A percentile compares a stretch with the other conserved stretches of the same genome.
Evolutionary conservation across 352 stramenopile genomes (phyloP).

Genomic region (Globisporangium okanoganense): DNA sequence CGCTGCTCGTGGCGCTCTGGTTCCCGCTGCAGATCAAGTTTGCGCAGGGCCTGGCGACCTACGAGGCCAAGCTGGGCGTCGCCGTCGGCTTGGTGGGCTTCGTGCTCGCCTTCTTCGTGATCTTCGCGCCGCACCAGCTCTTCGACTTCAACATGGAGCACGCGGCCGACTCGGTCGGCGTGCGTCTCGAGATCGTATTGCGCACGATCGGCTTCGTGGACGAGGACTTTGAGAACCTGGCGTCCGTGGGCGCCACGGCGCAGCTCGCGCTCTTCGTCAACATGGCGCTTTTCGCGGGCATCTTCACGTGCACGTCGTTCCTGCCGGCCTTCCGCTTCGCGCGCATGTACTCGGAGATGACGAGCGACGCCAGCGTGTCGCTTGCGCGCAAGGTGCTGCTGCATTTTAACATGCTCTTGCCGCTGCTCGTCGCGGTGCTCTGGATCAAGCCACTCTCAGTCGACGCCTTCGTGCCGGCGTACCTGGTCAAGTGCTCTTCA

Average conservation of each 20-base stretch:
- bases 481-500: constrained; percentile 47
- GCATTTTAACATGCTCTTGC: constrained; percentile 69
- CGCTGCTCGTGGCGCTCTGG: constrained; percentile 62
- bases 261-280: constrained; percentile 29
- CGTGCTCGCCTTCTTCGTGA: constrained; percentile 53
- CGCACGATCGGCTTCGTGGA: constrained; percentile 56
- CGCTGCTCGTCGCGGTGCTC: constrained; percentile 43
- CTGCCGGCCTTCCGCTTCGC: constrained; percentile 73
- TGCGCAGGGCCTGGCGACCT: constrained; percentile 48
- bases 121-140: constrained; percentile 50
- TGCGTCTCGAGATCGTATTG: constrained; percentile 45
- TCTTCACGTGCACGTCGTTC: constrained; percentile 65
- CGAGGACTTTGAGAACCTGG: constrained; percentile 48
- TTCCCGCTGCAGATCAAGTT: constrained; percentile 77
- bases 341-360: constrained; percentile 76
- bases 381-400: constrained; percentile 41
- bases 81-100: constrained; percentile 51
- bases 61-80: constrained; percentile 59
- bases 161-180: constrained; percentile 30
- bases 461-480: constrained; percentile 40
- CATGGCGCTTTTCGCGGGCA: constrained; percentile 35
- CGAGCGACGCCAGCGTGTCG: constrained; percentile 32
- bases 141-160: constrained; percentile 70
- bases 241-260: constrained; percentile 22
- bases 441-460: constrained; percentile 55